These are phyloP conservation scores for Nadsonia commutata DNA, from an alignment of 1,139 yeast genomes.

Conservation along the genomic window DNA sequence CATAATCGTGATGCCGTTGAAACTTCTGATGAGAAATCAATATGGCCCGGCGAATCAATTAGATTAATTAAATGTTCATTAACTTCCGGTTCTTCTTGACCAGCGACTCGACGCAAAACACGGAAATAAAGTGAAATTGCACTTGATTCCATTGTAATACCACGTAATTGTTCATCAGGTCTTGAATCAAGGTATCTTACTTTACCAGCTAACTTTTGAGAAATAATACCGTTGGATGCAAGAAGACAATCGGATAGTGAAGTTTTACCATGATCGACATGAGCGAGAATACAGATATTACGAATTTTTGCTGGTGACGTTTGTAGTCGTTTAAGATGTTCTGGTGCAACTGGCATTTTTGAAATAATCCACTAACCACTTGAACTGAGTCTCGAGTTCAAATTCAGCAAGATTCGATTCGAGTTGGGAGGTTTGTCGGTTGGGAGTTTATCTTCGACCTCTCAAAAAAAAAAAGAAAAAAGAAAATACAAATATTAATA, in stretches of 20 bases:
- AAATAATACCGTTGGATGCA: conserved; percentile 92
- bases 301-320: conserved; percentile 54
- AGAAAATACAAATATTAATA: too few relatives aligned
- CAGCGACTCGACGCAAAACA: conserved; percentile 20
- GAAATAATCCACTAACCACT: too few relatives aligned
- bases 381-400: not conserved
- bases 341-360: conserved; percentile 33
- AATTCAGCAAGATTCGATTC: not conserved
- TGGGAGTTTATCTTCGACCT: too few relatives aligned
- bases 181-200: conserved; percentile 85
- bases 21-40: conserved; percentile 92
- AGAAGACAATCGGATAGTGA: conserved; percentile 82
- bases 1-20: conserved; percentile 90
- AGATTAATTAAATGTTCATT: conserved; percentile 77
- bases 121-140: conserved; percentile 75
- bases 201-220: conserved; percentile 90
- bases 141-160: conserved; percentile 94
- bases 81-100: conserved; percentile 31
- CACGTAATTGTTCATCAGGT: conserved; percentile 90
- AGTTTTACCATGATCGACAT: conserved; percentile 97
- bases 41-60: conserved; percentile 97
- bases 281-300: conserved; percentile 91
- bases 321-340: conserved; percentile 53
- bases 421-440: too few relatives aligned
- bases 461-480: too few relatives aligned